Percentiles rank a stretch among this genome's conserved stretches.
Conservation (phyloP, 169 alveolate species). For the Perkinsus olseni region DNA sequence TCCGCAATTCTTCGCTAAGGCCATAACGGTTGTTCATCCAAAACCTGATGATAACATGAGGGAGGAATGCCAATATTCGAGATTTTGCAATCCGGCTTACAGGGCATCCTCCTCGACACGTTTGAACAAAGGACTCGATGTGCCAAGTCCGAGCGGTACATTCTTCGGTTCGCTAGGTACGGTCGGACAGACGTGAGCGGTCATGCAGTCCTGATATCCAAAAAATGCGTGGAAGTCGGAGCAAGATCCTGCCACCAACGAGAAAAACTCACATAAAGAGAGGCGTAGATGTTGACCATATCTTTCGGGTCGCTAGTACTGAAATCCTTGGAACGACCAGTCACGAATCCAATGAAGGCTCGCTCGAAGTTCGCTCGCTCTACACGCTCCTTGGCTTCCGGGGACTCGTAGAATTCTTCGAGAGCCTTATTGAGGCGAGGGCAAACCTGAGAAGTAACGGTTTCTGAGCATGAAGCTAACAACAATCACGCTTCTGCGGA, state of each 20-base stretch:
- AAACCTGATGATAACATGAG: no score
- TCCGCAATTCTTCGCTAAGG: background rate
- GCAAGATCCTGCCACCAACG: no score
- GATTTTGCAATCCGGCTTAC: background rate
- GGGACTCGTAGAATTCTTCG: background rate
- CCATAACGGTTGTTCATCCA: background rate
- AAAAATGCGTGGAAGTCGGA: no score
- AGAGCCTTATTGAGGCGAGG: background rate
- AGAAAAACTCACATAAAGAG: background rate
- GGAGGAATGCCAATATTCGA: no score
- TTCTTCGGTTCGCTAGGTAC: no score
- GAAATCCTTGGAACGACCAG: background rate
- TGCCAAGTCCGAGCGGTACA: no score
- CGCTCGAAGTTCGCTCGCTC: background rate
- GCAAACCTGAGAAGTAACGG: background rate
- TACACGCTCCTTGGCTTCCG: background rate
- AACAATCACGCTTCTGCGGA: no score
- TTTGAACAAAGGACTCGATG: no score
- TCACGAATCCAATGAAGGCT: background rate
- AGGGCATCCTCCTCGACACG: background rate
- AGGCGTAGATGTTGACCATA: background rate
- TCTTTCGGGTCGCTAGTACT: background rate
- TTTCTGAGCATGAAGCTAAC: no score
- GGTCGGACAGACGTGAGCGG: no score
- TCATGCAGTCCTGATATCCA: no score